phyloP scores from a whole-genome alignment of 169 alveolate species.

The Neospora caninum region DNA sequence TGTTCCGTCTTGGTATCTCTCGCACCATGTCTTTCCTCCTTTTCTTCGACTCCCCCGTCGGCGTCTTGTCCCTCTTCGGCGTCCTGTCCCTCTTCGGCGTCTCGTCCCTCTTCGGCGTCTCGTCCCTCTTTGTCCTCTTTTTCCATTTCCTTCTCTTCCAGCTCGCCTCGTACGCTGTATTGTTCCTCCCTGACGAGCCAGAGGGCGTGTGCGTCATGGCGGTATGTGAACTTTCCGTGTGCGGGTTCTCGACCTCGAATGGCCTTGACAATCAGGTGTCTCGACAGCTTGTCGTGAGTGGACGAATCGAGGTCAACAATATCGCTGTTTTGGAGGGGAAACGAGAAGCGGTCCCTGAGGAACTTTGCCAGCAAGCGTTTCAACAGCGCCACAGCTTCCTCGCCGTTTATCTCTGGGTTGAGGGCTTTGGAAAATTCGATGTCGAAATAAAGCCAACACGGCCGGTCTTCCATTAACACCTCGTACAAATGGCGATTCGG shows the following conservation, averaged over 20 bases:
- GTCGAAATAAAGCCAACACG: constrained; percentile 74
- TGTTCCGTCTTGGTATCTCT: no score
- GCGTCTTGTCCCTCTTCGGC: no score
- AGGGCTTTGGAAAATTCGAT: constrained; percentile 57
- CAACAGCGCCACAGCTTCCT: constrained; percentile 22
- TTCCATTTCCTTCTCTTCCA: background rate
- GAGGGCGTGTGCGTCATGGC: background rate
- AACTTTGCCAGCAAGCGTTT: constrained; percentile 19
- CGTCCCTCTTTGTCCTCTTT: background rate
- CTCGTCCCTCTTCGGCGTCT: background rate
- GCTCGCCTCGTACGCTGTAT: background rate
- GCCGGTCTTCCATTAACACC: constrained; percentile 53
- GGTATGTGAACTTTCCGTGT: background rate
- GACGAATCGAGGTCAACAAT: constrained; percentile 65
- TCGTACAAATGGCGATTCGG: constrained; percentile 63
- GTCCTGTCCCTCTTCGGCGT: background rate
- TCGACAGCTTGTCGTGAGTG: constrained; percentile 60
- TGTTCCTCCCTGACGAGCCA: background rate
- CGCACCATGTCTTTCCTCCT: no score
- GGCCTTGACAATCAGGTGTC: constrained; percentile 69
- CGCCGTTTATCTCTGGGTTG: constrained; percentile 44
- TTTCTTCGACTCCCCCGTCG: no score
- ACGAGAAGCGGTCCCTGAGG: constrained; percentile 35
- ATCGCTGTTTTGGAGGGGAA: constrained; percentile 19
- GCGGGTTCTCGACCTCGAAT: background rate